Conservation (phyloP, 1,139 yeast genomes). For the Kurtzmaniella quercitrusa region DNA sequence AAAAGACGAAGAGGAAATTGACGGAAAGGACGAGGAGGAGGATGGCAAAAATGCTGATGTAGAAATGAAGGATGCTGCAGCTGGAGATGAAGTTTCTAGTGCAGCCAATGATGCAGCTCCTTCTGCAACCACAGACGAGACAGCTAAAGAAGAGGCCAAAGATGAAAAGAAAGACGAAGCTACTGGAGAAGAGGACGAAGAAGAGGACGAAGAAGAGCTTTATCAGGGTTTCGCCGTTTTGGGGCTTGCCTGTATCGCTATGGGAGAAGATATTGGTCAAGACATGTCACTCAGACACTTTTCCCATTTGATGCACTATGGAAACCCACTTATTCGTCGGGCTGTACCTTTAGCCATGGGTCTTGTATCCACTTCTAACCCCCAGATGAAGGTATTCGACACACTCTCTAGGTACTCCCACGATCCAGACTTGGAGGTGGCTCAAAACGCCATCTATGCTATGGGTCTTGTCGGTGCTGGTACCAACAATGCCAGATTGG, state of each 20-base stretch:
- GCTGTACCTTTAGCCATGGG: constrained; percentile 99
- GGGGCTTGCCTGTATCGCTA: constrained; percentile 90
- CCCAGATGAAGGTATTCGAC: constrained; percentile 96
- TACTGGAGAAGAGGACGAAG: constrained; percentile 23
- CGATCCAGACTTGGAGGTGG: constrained; percentile 91
- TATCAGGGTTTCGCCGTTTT: constrained; percentile 88
- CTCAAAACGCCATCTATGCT: constrained; percentile 89
- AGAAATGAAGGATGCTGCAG: constrained; percentile 18
- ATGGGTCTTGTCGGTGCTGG: constrained; percentile 99
- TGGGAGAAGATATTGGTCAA: constrained; percentile 98
- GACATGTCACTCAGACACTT: constrained; percentile 97
- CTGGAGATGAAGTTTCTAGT: constrained; percentile 12
- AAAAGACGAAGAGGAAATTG: constrained; percentile 33
- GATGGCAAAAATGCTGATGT: constrained; percentile 15
- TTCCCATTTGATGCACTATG: constrained; percentile 97
- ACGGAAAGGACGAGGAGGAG: constrained; percentile 14
- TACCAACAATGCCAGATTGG: constrained; percentile 96
- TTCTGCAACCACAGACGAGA: constrained; percentile 8
- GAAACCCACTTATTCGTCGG: constrained; percentile 84
- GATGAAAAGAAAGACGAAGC: constrained; percentile 23
- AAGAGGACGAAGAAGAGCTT: constrained; percentile 55
- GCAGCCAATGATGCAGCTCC: background rate
- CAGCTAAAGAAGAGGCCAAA: constrained; percentile 16
- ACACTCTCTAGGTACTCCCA: constrained; percentile 94
- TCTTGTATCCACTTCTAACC: constrained; percentile 85